These are phyloP conservation scores for Pythium insidiosum DNA, from an alignment of 352 stramenopile genomes.

Conservation along the genomic window DNA sequence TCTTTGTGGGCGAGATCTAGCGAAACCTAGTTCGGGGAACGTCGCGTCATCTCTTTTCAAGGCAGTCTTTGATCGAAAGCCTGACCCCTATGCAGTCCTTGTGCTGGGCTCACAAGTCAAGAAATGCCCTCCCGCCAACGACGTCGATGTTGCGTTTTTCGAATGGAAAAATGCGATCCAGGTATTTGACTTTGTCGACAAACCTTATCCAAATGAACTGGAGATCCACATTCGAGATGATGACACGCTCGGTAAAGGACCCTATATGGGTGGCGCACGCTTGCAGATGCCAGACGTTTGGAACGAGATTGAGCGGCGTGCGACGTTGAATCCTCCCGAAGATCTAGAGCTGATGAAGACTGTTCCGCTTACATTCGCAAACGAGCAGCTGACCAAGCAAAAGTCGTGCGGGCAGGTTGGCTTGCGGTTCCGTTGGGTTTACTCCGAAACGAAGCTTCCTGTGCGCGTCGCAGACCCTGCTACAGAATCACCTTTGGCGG, in stretches of 20 bases:
- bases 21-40: slow-evolving; percentile 11
- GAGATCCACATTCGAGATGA: slow-evolving; percentile 32
- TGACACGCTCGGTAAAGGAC: slow-evolving; percentile 24
- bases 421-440: slow-evolving; percentile 31
- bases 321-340: slow-evolving; percentile 4
- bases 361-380: slow-evolving; percentile 21
- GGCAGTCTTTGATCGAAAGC: slow-evolving; percentile 28
- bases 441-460: slow-evolving; percentile 18
- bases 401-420: slow-evolving; percentile 27
- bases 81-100: slow-evolving; percentile 38
- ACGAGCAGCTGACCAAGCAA: slow-evolving; percentile 33
- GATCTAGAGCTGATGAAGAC: slow-evolving; percentile 23
- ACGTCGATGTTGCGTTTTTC: slow-evolving; percentile 35
- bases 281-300: slow-evolving; percentile 24
- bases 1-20: slow-evolving; percentile 21
- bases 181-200: slow-evolving; percentile 26
- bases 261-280: slow-evolving; percentile 32
- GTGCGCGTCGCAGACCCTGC: neutral
- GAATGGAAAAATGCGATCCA: slow-evolving; percentile 38
- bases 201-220: slow-evolving; percentile 21
- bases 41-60: slow-evolving; percentile 25
- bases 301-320: slow-evolving; percentile 4
- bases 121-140: slow-evolving; percentile 22
- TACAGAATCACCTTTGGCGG: neutral
- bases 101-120: slow-evolving; percentile 18